Percentiles rank a stretch among this genome's conserved stretches.
Evolutionary conservation across 495 filamentous ascomycete species (phyloP).

Genomic region (Xylaria grammica): DNA sequence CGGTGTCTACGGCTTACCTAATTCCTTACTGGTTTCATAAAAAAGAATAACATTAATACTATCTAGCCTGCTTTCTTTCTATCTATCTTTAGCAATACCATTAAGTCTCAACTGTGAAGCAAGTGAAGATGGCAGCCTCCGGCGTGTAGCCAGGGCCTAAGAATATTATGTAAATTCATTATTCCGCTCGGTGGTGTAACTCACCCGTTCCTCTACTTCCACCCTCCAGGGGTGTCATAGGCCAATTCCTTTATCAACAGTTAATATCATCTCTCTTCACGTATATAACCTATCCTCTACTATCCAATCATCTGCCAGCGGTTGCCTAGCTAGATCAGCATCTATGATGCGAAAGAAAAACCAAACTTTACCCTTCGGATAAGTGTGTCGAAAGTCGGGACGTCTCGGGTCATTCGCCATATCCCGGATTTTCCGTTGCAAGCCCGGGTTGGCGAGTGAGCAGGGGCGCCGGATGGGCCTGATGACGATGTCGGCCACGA

Average conservation of each 20-base stretch:
- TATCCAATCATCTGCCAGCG: neutral
- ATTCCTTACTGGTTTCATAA: too few species aligned
- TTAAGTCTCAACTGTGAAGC: too few species aligned
- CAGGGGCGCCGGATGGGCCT: neutral
- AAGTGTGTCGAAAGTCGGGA: slow-evolving; percentile 1
- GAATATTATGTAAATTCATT: too few species aligned
- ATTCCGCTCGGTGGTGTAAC: too few species aligned
- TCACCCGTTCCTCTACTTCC: too few species aligned
- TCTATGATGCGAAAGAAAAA: slow-evolving; percentile 13
- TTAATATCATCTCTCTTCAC: neutral
- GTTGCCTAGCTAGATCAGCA: neutral
- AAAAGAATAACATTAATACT: too few species aligned
- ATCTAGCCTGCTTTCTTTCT: too few species aligned
- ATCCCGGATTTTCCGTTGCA: neutral
- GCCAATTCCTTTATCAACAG: too few species aligned
- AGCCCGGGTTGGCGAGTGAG: neutral
- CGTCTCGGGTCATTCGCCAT: slow-evolving; percentile 8
- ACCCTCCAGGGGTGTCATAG: neutral
- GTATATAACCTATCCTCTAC: neutral
- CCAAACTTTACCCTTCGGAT: neutral
- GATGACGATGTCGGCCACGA: slow-evolving; percentile 13
- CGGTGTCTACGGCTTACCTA: too few species aligned
- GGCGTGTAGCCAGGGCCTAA: too few species aligned
- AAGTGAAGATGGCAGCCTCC: too few species aligned
- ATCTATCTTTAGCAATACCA: too few species aligned